A percentile compares a stretch with the other conserved stretches of the same genome.
These are phyloP conservation scores for Alloteropsis angusta DNA, from an alignment of 202 grass and related monocot species.

Conservation along the genomic window DNA sequence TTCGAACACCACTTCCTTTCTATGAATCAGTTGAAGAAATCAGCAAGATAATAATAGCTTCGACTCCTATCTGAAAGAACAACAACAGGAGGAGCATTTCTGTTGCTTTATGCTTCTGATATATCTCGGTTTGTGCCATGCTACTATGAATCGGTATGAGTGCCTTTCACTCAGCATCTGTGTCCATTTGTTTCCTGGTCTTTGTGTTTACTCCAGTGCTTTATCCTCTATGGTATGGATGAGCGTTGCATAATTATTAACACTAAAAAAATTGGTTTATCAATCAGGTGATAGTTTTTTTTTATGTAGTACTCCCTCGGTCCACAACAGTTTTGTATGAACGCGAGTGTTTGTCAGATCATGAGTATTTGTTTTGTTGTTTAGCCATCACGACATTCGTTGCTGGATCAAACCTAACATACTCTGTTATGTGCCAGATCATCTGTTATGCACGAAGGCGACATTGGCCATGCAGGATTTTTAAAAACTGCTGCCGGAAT, in stretches of 20 bases:
- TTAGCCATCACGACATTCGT: background rate
- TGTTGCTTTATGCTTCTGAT: background rate
- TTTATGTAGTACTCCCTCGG: too few species aligned
- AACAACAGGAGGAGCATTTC: background rate
- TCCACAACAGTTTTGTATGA: too few species aligned
- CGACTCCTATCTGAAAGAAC: background rate
- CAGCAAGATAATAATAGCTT: background rate
- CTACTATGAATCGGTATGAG: background rate
- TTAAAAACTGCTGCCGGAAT: background rate
- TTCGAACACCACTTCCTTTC: conserved; percentile 5
- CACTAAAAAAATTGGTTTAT: background rate
- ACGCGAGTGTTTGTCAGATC: too few species aligned
- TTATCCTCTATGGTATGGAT: background rate
- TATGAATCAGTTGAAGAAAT: conserved; percentile 17
- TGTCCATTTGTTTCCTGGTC: background rate
- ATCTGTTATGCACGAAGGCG: background rate
- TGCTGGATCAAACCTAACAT: background rate
- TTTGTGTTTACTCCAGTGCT: background rate
- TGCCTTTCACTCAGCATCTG: background rate
- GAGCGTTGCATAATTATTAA: background rate
- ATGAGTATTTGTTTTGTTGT: too few species aligned
- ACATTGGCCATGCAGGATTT: too few species aligned
- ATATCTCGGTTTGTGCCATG: background rate
- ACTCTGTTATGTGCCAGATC: background rate
- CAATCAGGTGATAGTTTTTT: background rate